phyloP scores from a whole-genome alignment of 2,329 filamentous ascomycete species.

The Epichloe brachyelytri region DNA sequence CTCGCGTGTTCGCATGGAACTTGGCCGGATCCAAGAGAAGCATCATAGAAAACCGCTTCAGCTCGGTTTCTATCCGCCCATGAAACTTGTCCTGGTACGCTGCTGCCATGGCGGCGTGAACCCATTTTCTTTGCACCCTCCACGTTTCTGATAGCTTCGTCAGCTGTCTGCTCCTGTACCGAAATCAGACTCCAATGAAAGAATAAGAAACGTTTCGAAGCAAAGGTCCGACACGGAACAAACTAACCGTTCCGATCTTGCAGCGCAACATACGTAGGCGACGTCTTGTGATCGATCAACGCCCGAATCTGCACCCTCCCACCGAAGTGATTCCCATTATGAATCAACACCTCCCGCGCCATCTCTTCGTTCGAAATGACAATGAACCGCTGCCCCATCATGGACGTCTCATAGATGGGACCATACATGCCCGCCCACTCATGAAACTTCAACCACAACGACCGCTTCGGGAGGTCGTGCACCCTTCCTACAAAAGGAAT shows the following conservation, averaged over 20 bases:
- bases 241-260: constrained; percentile 24
- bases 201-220: not conserved
- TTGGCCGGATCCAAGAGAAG: constrained; percentile 32
- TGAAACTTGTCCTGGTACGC: constrained; percentile 30
- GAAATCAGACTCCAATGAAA: not conserved
- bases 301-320: constrained; percentile 37
- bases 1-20: constrained; percentile 32
- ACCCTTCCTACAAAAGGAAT: constrained; percentile 34
- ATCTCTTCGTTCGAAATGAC: constrained; percentile 35
- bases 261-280: constrained; percentile 33
- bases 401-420: constrained; percentile 30
- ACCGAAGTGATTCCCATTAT: constrained; percentile 36
- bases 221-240: not conserved
- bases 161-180: not conserved
- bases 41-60: constrained; percentile 31
- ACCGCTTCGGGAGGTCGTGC: constrained; percentile 33
- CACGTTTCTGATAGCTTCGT: constrained; percentile 26
- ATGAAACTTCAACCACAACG: constrained; percentile 38
- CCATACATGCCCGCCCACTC: constrained; percentile 31
- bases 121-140: constrained; percentile 37
- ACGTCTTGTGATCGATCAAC: constrained; percentile 34
- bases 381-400: constrained; percentile 26
- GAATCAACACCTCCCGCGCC: constrained; percentile 34
- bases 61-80: constrained; percentile 34
- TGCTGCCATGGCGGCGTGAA: constrained; percentile 34